Percentiles rank a stretch among this genome's conserved stretches.
Evolutionary conservation across 352 stramenopile genomes (phyloP).

Genomic region (Globisporangium radiosum): DNA sequence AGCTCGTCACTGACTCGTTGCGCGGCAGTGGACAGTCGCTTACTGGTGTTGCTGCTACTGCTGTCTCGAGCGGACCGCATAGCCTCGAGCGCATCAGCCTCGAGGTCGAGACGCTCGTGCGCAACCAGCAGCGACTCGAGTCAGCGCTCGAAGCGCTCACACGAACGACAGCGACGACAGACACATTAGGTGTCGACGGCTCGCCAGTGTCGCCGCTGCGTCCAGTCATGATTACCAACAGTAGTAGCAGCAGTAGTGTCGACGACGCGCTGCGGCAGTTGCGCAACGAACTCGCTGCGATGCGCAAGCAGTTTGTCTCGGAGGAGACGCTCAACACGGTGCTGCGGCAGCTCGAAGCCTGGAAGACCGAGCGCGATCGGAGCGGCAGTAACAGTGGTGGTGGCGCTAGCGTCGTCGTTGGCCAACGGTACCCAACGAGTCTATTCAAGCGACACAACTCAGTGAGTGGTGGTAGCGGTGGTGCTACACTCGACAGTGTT

Average conservation of each 20-base stretch:
- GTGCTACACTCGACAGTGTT: background rate
- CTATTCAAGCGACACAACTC: constrained; percentile 24
- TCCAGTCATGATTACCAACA: background rate
- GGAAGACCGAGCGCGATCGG: constrained; percentile 23
- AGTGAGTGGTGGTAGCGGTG: background rate
- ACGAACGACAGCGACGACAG: constrained; percentile 1
- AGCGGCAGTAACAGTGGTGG: background rate
- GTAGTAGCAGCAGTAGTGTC: constrained; percentile 3
- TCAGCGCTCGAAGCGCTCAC: constrained; percentile 16
- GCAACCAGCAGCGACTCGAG: constrained; percentile 37
- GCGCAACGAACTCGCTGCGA: constrained; percentile 25
- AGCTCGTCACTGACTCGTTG: constrained; percentile 53
- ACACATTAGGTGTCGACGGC: background rate
- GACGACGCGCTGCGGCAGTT: constrained; percentile 33
- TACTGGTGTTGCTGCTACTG: background rate
- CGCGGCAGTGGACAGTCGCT: constrained; percentile 20
- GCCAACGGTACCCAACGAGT: constrained; percentile 17
- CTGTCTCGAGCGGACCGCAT: constrained; percentile 14
- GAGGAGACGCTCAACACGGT: constrained; percentile 36
- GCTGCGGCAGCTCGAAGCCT: constrained; percentile 29
- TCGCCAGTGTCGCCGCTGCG: too few relatives aligned
- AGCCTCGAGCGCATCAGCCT: constrained; percentile 31
- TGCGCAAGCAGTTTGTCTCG: constrained; percentile 44
- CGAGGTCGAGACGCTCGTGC: constrained; percentile 35
- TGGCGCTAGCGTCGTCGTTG: constrained; percentile 14